Evolutionary conservation across 306 rosid species (phyloP).

Genomic region (Cucurbita maxima): DNA sequence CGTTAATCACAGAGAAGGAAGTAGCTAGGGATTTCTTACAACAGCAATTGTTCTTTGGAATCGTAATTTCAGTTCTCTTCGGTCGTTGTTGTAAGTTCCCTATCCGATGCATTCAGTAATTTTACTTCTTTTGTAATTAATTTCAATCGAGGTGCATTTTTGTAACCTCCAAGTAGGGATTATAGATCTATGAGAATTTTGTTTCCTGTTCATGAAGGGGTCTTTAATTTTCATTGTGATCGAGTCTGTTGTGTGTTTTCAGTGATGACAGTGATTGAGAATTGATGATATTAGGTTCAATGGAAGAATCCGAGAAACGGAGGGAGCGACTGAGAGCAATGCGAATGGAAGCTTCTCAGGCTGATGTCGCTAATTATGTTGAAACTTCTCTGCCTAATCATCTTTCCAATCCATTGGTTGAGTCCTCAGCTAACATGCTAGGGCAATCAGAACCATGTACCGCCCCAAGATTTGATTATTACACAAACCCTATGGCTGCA

Average conservation of each 20-base stretch:
- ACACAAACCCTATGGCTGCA: conserved; percentile 85
- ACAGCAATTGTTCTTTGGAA: neutral
- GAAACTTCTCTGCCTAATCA: conserved; percentile 17
- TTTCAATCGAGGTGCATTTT: neutral
- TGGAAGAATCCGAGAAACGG: conserved; percentile 83
- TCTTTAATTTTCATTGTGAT: neutral
- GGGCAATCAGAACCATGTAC: conserved; percentile 18
- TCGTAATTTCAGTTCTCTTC: neutral
- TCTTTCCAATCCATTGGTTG: conserved; percentile 70
- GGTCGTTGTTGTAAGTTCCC: neutral
- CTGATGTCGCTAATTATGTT: conserved; percentile 18
- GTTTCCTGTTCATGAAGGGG: neutral
- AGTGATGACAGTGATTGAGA: neutral
- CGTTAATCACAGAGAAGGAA: neutral
- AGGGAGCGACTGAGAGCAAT: conserved; percentile 61
- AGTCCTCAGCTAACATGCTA: conserved; percentile 20
- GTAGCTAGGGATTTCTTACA: neutral
- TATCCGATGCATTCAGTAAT: neutral
- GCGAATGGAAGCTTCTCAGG: conserved; percentile 51
- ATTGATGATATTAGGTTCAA: conserved; percentile 14
- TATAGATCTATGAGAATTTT: neutral
- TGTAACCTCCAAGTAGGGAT: neutral
- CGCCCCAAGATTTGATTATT: conserved; percentile 60
- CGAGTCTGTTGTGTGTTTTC: neutral
- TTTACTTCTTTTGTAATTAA: neutral